Percentiles rank a stretch among this genome's conserved stretches.
Conservation (phyloP, 169 alveolate species). For the Plasmodium inui region DNA sequence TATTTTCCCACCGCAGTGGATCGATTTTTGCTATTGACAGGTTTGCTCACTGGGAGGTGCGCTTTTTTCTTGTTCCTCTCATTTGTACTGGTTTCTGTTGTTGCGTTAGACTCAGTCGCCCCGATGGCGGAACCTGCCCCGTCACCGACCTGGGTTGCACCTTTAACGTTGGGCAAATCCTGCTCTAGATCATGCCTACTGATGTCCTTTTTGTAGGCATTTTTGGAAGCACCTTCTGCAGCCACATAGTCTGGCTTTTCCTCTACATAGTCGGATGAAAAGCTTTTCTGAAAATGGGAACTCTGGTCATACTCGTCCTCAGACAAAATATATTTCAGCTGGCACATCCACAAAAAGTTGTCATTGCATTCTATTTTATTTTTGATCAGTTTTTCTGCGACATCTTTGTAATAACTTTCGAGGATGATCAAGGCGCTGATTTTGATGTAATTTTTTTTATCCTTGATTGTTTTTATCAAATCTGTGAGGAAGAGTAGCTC, state of each 20-base stretch:
- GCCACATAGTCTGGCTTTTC: constrained; percentile 1
- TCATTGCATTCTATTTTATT: constrained; percentile 72
- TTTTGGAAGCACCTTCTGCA: background rate
- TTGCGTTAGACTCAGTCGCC: background rate
- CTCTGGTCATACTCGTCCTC: constrained; percentile 33
- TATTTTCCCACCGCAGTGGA: background rate
- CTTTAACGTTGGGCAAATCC: constrained; percentile 1
- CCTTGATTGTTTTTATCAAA: constrained; percentile 60
- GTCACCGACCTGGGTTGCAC: background rate
- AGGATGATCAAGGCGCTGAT: constrained; percentile 57
- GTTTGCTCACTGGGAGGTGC: background rate
- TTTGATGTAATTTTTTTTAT: constrained; percentile 69
- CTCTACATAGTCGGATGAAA: background rate
- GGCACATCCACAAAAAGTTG: constrained; percentile 70
- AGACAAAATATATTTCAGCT: constrained; percentile 39
- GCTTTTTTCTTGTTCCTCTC: background rate
- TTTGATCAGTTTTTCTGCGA: constrained; percentile 72
- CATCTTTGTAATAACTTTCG: constrained; percentile 74
- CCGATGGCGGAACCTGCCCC: background rate
- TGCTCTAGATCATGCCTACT: constrained; percentile 14
- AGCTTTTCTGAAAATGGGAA: constrained; percentile 3
- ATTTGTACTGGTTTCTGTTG: background rate
- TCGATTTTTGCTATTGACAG: background rate
- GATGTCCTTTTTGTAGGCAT: constrained; percentile 7
- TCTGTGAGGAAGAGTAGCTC: constrained; percentile 59